A percentile compares a stretch with the other conserved stretches of the same genome.
These are phyloP conservation scores for Ascochyta lentis DNA, from an alignment of 2,329 filamentous ascomycete genomes.

Conservation along the genomic window DNA sequence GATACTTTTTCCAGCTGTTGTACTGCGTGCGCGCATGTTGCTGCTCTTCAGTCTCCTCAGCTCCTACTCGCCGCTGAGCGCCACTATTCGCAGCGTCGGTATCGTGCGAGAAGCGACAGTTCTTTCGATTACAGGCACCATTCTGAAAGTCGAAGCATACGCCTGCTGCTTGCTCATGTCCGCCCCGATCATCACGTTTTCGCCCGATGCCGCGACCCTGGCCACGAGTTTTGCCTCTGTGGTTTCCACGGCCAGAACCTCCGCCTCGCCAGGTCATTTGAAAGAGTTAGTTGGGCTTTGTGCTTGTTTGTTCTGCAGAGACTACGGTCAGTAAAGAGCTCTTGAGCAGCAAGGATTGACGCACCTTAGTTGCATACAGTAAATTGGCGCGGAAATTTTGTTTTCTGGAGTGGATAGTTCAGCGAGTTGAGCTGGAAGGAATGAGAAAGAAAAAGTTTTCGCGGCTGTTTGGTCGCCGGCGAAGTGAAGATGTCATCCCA, in stretches of 20 bases:
- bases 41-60: conserved; percentile 32
- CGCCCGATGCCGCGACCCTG: neutral
- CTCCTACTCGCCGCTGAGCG: neutral
- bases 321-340: neutral
- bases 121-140: neutral
- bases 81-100: neutral
- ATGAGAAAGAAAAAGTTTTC: neutral
- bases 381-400: neutral
- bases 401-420: neutral
- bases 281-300: neutral
- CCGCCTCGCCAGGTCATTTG: neutral
- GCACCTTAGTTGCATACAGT: neutral
- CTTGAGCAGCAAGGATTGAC: neutral
- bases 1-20: conserved; percentile 35
- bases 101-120: conserved; percentile 2
- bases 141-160: neutral
- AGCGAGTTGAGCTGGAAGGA: neutral
- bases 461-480: neutral
- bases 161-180: neutral
- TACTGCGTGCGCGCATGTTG: conserved; percentile 32
- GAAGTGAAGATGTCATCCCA: conserved; percentile 5
- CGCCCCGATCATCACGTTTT: neutral
- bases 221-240: neutral
- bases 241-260: neutral
- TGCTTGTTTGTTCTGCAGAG: neutral